Base-by-base conservation (phyloP, 164 flowering plant species). In the Magnolia sinica region DNA sequence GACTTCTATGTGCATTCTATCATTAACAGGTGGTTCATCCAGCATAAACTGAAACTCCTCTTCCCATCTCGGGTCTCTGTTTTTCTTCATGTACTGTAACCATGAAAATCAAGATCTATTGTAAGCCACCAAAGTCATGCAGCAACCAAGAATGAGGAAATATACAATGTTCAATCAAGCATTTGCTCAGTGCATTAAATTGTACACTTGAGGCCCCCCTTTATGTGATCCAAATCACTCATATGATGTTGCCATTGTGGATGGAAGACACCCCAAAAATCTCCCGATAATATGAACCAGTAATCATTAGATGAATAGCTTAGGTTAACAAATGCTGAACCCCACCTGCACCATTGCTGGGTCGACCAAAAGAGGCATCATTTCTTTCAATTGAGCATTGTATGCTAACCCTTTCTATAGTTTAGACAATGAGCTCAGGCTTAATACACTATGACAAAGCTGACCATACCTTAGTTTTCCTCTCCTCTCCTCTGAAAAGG, bases 21-120 rank as follows among this genome's bases (percentile, higher is more conserved):
- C 96, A 72, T 87, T 83, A 11, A 29, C 81, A n/a, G 96, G 96
- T 1, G 98, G 93, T 70, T 88, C 91, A 24, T 89, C 96, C 50
- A 91, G 79, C 81, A 50, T 84, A 66, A 93, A 93, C 67, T 79
- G 77, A 74, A 91, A 93, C 76, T 91, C 98, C 75, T 93, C 93
- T 0, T 87, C 96, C 96, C 96, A 93, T 80, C 96, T 90, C 45
- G 98, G 98, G 77, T 90, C 91, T 79, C 98, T 82, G 82, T 88
- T 93, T 79, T 87, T 93, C 93, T 87, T 93, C 50, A 93, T 76
- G 74, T 72, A 81, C 97, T 92, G 91, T 58, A 76, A 4, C 75
- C 70, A 74, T 23, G 59, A 18, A 51, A 51, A 22, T 23, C 63
- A 72, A 22, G 19, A 8, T 23, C 67, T 18, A 55, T 16, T 10